Base-by-base conservation (phyloP, 257 asterid species). In the Scutellaria minor region DNA sequence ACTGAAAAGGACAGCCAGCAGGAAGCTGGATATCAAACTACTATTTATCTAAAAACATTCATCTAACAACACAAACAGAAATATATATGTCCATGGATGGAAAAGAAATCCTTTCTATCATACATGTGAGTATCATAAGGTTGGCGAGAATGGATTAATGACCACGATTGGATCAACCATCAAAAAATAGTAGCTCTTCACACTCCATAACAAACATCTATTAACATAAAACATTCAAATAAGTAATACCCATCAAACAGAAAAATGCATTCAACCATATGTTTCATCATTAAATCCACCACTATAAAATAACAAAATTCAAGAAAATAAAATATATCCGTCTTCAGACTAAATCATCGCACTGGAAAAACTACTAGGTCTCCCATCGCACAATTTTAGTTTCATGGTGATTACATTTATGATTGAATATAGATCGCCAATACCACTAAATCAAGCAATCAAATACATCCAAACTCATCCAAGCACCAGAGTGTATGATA, bases 211-310 rank as follows among this genome's bases (percentile, higher is more conserved):
- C 13, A 27, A 62, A 40, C 41, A 61, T 48, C 66, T 48, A 64
- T 47, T 18, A 20, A 22, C 62, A 46, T 50, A 22, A 55, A 15
- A 72, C 55, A 20, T 15, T 12, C 24, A 48, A 64, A 64, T 64
- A 64, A 57, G 67, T 48, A 1, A 45, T n/a, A 63, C 10, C 68
- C 69, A 68, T 40, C 24, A 60, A 63, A 20, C 31, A 15, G 54
- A 72, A 13, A 18, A 47, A 61, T 27, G 57, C 75, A 77, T 65
- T 73, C 65, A 18, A 52, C 71, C 61, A 56, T 14, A 59, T 52
- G 45, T 27, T 62, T 46, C 42, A 60, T 64, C 67, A 74, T 61
- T 9, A 59, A 46, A 58, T 44, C 64, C 14, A 60, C 39, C 18
- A 10, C 53, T 37, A 54, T 4, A 14, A 50, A 24, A 10, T 66